These are phyloP conservation scores for Fusarium beomiforme DNA, from an alignment of 2,329 filamentous ascomycete species.

Conservation along the genomic window DNA sequence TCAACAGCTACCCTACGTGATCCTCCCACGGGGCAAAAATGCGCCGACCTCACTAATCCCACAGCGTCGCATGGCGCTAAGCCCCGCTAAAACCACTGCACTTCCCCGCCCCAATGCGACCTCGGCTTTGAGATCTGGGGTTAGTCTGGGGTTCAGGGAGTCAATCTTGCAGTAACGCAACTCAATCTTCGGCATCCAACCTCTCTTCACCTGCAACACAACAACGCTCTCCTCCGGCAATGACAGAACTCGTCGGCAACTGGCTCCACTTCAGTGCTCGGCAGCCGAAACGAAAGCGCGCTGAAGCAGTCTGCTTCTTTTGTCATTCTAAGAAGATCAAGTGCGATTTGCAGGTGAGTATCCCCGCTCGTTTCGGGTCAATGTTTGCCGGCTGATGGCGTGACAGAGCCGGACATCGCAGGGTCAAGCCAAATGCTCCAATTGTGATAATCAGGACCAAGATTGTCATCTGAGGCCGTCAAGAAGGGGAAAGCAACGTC, in stretches of 20 bases:
- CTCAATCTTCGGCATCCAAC: neutral
- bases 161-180: neutral
- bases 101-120: neutral
- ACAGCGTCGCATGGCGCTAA: neutral
- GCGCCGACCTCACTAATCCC: neutral
- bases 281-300: constrained; percentile 48
- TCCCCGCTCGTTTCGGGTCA: neutral
- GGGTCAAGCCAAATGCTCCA: constrained; percentile 43
- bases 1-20: neutral
- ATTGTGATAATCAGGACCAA: constrained; percentile 41
- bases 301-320: constrained; percentile 38
- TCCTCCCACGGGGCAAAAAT: neutral
- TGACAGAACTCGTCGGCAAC: constrained; percentile 45
- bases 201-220: neutral
- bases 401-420: constrained; percentile 29
- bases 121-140: neutral
- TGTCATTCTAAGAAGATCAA: constrained; percentile 52
- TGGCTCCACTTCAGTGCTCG: constrained; percentile 47
- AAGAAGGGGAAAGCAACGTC: constrained; percentile 40
- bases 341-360: constrained; percentile 45
- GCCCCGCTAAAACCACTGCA: neutral
- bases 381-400: neutral
- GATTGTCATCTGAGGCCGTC: constrained; percentile 45
- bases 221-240: constrained; percentile 20
- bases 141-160: neutral